phyloP scores from a whole-genome alignment of 306 rosid genomes.

The Lotus japonicus region DNA sequence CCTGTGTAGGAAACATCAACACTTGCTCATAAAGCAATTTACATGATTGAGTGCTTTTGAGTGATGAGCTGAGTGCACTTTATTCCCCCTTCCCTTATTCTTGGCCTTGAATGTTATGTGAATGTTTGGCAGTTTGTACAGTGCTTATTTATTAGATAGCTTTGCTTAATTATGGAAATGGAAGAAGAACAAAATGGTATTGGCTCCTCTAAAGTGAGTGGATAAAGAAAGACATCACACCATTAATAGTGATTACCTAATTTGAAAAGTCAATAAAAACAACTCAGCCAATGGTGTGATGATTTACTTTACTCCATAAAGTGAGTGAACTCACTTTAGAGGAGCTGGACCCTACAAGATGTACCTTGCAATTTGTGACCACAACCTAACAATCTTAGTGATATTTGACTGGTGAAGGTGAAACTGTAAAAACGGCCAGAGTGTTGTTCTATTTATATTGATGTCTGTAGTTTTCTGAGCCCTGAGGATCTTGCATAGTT shows the following conservation, averaged over 20 bases:
- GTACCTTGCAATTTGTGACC: background rate
- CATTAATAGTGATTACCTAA: too few species aligned
- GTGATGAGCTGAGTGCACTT: background rate
- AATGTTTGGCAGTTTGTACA: background rate
- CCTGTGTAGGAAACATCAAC: background rate
- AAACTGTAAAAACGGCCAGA: background rate
- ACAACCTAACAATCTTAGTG: background rate
- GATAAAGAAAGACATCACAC: too few species aligned
- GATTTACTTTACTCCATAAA: too few species aligned
- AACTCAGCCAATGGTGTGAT: too few species aligned
- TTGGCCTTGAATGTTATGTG: background rate
- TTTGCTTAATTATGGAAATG: background rate
- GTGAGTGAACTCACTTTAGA: too few species aligned
- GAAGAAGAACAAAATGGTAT: background rate
- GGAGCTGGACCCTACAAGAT: too few species aligned
- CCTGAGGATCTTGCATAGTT: background rate
- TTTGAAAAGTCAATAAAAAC: too few species aligned
- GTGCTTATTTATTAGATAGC: background rate
- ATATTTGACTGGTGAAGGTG: background rate
- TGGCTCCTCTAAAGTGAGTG: too few species aligned
- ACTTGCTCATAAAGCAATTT: background rate
- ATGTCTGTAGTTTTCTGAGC: background rate
- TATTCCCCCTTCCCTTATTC: background rate
- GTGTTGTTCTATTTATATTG: background rate
- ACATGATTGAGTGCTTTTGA: background rate